Evolutionary conservation across 306 rosid genomes (phyloP).

Genomic region (Vigna nakashimae): DNA sequence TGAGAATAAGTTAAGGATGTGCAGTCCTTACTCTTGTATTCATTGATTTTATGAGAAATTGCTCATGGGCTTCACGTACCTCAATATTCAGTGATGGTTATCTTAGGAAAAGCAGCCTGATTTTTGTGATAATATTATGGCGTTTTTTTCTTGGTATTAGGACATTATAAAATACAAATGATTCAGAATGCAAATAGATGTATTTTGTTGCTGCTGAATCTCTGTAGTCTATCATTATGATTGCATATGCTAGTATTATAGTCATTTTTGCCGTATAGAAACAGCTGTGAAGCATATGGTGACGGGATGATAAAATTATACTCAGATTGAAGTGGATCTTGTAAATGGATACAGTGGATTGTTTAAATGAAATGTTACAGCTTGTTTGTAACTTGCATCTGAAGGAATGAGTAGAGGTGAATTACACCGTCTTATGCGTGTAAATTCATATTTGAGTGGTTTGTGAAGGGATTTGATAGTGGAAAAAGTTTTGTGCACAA

Average conservation of each 20-base stretch:
- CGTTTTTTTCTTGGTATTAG: not conserved
- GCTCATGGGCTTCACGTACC: slow-evolving; percentile 17
- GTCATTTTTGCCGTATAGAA: slow-evolving; percentile 17
- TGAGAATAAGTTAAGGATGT: not conserved
- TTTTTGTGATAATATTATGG: not conserved
- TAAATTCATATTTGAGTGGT: slow-evolving; percentile 11
- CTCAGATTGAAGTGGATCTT: not conserved
- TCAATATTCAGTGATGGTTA: not conserved
- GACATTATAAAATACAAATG: not conserved
- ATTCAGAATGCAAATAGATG: slow-evolving; percentile 1
- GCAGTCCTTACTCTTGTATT: slow-evolving; percentile 10
- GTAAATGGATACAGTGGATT: not conserved
- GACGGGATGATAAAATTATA: slow-evolving; percentile 10
- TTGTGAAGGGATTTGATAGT: not conserved
- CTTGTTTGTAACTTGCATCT: slow-evolving; percentile 9
- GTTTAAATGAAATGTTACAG: slow-evolving; percentile 18
- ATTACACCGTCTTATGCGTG: slow-evolving; percentile 11
- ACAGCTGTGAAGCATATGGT: slow-evolving; percentile 3
- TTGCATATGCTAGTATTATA: slow-evolving; percentile 8
- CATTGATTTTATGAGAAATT: slow-evolving; percentile 7
- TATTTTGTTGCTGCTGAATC: not conserved
- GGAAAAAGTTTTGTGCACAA: not conserved
- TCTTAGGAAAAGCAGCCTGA: slow-evolving; percentile 19
- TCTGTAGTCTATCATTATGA: not conserved
- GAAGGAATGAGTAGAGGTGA: slow-evolving; percentile 14